Evolutionary conservation across 2,329 filamentous ascomycete species (phyloP).

Genomic region (Hypoxylon rubiginosum): DNA sequence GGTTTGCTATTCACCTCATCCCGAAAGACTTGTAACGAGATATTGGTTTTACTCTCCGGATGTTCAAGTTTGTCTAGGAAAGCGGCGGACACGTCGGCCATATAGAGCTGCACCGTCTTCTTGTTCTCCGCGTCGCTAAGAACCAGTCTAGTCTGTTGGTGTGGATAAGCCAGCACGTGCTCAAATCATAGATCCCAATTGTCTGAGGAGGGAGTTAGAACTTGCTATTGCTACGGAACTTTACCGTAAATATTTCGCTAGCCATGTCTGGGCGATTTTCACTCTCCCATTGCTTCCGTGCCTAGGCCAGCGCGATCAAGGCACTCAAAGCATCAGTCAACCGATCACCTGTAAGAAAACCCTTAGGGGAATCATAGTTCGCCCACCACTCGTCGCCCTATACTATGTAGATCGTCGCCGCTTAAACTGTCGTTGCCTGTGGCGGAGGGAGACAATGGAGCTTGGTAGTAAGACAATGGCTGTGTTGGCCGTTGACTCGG

Average conservation of each 20-base stretch:
- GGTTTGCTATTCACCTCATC: neutral
- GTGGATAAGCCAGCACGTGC: neutral
- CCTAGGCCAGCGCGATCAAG: neutral
- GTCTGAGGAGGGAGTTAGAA: neutral
- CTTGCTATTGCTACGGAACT: neutral
- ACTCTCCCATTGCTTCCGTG: neutral
- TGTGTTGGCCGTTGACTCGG: neutral
- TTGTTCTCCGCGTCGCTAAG: neutral
- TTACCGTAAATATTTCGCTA: neutral
- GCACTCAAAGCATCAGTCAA: neutral
- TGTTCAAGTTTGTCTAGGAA: neutral
- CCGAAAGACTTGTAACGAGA: neutral
- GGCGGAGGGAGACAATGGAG: neutral
- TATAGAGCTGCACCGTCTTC: neutral
- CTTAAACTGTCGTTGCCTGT: neutral
- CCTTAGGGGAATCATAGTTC: neutral
- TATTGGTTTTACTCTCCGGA: neutral
- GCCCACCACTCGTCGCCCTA: neutral
- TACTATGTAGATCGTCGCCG: neutral
- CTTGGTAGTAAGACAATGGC: neutral
- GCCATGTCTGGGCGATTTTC: neutral
- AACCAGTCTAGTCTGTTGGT: neutral
- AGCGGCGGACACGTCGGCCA: neutral
- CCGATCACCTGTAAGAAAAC: neutral
- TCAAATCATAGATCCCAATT: neutral